phyloP scores from a whole-genome alignment of 768 basidiomycete species.

The Pulveroboletus sp. region DNA sequence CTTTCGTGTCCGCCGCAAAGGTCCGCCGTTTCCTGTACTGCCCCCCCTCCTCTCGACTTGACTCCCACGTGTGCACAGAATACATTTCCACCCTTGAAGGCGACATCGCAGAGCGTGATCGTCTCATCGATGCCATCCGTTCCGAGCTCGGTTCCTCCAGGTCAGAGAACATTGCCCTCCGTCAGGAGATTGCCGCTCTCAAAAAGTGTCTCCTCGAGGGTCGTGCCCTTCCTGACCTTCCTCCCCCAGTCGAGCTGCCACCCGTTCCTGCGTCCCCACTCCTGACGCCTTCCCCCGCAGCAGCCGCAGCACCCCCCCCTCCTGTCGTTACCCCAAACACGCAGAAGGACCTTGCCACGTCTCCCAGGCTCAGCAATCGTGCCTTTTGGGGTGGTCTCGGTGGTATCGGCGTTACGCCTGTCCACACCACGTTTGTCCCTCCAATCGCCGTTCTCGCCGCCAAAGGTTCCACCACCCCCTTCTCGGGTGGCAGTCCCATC shows the following conservation, averaged over 20 bases:
- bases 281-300: conserved; percentile 15
- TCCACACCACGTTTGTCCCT: conserved; percentile 79
- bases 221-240: conserved; percentile 45
- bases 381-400: conserved; percentile 80
- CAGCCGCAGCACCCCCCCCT: conserved; percentile 14
- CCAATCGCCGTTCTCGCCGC: conserved; percentile 44
- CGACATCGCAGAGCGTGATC: conserved; percentile 89
- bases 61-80: conserved; percentile 41
- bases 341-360: conserved; percentile 69
- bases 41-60: neutral
- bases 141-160: conserved; percentile 74
- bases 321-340: conserved; percentile 60
- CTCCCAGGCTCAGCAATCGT: conserved; percentile 47
- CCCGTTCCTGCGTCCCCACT: conserved; percentile 42
- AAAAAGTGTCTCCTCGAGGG: conserved; percentile 73
- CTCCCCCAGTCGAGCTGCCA: conserved; percentile 41
- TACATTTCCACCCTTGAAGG: conserved; percentile 93
- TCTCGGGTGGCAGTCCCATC: conserved; percentile 25
- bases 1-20: conserved; percentile 92
- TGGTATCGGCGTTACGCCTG: conserved; percentile 73
- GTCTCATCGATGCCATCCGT: conserved; percentile 82
- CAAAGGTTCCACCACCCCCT: conserved; percentile 15
- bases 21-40: conserved; percentile 33
- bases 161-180: conserved; percentile 78
- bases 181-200: conserved; percentile 69